These are phyloP conservation scores for Krasilnikovozyma curviuscula DNA, from an alignment of 768 basidiomycete species.

Conservation along the genomic window DNA sequence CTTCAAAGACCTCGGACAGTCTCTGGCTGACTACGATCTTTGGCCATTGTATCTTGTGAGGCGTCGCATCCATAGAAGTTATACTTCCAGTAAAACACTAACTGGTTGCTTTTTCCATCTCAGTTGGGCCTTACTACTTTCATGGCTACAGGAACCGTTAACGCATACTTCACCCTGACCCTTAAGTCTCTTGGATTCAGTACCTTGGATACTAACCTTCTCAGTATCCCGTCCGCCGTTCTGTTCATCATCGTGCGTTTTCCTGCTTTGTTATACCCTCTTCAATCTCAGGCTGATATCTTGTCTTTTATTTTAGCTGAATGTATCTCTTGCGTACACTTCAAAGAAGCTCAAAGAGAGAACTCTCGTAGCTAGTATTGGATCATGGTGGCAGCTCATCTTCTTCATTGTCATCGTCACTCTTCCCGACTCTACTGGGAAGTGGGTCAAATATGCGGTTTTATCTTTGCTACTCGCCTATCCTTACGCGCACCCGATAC, in stretches of 20 bases:
- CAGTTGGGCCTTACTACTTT: slow-evolving; percentile 14
- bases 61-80: no score
- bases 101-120: no score
- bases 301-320: no score
- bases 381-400: slow-evolving; percentile 45
- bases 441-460: slow-evolving; percentile 15
- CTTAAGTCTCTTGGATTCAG: slow-evolving; percentile 41
- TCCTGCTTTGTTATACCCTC: background rate
- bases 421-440: slow-evolving; percentile 21
- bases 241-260: slow-evolving; percentile 33
- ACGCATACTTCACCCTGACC: slow-evolving; percentile 45
- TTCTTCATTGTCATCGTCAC: slow-evolving; percentile 40
- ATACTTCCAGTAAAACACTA: no score
- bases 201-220: slow-evolving; percentile 43
- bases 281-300: no score
- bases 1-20: slow-evolving; percentile 33
- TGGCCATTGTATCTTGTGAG: slow-evolving; percentile 49
- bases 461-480: slow-evolving; percentile 33
- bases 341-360: background rate
- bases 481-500: slow-evolving; percentile 26
- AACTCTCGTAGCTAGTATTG: background rate
- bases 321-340: no score
- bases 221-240: slow-evolving; percentile 41
- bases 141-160: slow-evolving; percentile 35
- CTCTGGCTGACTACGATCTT: slow-evolving; percentile 41